Percentiles rank a stretch among this genome's conserved stretches.
These are phyloP conservation scores for Stromatinia cepivora DNA, from an alignment of 2,329 filamentous ascomycete species.

Conservation along the genomic window DNA sequence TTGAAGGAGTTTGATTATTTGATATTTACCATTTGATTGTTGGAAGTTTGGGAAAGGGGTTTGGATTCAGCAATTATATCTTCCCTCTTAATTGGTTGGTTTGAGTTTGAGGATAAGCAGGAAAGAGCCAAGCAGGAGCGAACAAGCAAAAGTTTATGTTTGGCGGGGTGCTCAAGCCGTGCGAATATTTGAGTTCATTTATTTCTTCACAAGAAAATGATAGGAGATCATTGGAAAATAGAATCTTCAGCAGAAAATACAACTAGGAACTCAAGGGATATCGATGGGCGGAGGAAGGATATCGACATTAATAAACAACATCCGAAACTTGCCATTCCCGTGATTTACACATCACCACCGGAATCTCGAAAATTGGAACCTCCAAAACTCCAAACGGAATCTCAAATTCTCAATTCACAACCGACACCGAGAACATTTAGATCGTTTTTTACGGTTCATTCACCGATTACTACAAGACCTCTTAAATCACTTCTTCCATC, in stretches of 20 bases:
- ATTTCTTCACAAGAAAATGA: background rate
- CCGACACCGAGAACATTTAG: slow-evolving; percentile 7
- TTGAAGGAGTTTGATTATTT: too few relatives aligned
- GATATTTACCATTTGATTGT: too few relatives aligned
- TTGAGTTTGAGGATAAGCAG: too few relatives aligned
- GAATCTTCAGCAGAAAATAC: background rate
- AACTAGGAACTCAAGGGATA: background rate
- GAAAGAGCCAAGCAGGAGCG: too few relatives aligned
- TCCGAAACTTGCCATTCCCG: background rate
- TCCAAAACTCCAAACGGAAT: background rate
- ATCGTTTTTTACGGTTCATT: background rate
- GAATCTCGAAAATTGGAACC: background rate
- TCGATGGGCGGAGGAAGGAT: background rate
- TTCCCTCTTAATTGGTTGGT: too few relatives aligned
- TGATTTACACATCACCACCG: background rate
- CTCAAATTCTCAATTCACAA: background rate
- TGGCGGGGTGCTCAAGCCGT: too few relatives aligned
- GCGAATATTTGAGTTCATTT: too few relatives aligned
- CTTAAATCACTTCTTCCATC: slow-evolving; percentile 7
- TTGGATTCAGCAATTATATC: too few relatives aligned
- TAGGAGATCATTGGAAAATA: background rate
- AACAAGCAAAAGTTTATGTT: too few relatives aligned
- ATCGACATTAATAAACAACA: background rate
- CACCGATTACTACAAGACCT: background rate
- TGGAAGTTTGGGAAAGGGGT: too few relatives aligned